phyloP scores from a whole-genome alignment of 2,329 filamentous ascomycete genomes.

The Claviceps maximensis region DNA sequence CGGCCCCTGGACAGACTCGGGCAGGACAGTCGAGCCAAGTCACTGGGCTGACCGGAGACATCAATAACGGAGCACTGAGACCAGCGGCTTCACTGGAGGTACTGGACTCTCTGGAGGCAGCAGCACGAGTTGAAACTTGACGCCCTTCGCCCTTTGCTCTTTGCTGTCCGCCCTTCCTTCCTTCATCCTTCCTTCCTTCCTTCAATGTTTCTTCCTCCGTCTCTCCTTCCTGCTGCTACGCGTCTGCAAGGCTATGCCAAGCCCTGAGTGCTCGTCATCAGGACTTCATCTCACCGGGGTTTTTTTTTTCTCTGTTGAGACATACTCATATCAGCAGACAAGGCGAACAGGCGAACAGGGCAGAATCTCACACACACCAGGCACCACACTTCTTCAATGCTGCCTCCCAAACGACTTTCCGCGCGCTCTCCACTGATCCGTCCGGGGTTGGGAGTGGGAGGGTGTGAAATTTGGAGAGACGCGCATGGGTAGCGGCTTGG shows the following conservation, averaged over 20 bases:
- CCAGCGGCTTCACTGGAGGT: too few relatives aligned
- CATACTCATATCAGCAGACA: background rate
- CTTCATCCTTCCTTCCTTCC: background rate
- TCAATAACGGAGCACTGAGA: too few relatives aligned
- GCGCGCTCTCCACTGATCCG: background rate
- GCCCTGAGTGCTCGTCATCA: background rate
- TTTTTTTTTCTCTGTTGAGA: conserved; percentile 1
- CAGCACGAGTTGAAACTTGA: too few relatives aligned
- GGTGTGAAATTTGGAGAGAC: background rate
- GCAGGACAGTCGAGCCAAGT: too few relatives aligned
- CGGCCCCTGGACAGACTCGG: too few relatives aligned
- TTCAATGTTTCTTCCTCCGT: background rate
- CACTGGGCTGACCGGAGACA: too few relatives aligned
- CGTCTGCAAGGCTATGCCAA: too few relatives aligned
- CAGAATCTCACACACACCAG: background rate
- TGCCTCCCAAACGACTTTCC: background rate
- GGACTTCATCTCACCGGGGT: background rate
- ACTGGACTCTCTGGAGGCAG: too few relatives aligned
- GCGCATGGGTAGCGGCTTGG: background rate
- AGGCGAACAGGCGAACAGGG: background rate
- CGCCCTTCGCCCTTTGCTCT: background rate
- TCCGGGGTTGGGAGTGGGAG: background rate
- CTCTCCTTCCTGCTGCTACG: background rate
- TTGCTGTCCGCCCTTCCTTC: background rate
- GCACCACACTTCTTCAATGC: conserved; percentile 1